phyloP scores from a whole-genome alignment of 768 basidiomycete genomes.

The Pleurotus giganteus region DNA sequence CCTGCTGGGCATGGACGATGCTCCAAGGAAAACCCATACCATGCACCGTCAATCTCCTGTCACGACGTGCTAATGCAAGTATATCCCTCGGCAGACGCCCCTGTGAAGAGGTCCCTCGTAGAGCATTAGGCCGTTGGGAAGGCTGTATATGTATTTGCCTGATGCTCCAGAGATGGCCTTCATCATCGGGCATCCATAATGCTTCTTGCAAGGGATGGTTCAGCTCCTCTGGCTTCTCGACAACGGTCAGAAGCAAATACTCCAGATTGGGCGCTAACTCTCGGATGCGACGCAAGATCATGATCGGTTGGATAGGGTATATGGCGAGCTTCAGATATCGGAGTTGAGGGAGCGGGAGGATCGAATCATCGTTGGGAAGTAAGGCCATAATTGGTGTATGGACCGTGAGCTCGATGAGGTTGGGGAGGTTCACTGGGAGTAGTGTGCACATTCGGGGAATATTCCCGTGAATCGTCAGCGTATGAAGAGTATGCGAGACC shows the following conservation, averaged over 20 bases:
- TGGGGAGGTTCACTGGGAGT: neutral
- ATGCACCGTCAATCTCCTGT: neutral
- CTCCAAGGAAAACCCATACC: neutral
- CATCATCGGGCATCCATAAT: neutral
- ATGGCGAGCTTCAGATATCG: neutral
- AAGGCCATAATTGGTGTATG: neutral
- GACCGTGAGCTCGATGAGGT: slow-evolving; percentile 1
- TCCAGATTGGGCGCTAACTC: neutral
- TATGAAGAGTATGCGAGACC: neutral
- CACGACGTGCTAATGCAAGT: neutral
- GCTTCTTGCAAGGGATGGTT: neutral
- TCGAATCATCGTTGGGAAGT: neutral
- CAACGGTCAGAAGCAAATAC: neutral
- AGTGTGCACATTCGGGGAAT: neutral
- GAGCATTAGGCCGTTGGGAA: neutral
- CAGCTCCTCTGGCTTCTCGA: neutral
- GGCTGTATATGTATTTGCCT: neutral
- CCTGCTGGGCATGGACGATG: neutral
- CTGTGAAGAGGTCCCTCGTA: neutral
- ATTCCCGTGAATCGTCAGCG: neutral
- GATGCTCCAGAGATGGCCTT: neutral
- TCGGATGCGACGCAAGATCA: neutral
- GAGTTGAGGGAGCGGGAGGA: neutral
- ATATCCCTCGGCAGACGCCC: neutral
- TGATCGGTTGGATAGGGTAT: neutral